Conservation (phyloP, 2,329 filamentous ascomycete genomes). For the Aspergillus pseudoglaucus region DNA sequence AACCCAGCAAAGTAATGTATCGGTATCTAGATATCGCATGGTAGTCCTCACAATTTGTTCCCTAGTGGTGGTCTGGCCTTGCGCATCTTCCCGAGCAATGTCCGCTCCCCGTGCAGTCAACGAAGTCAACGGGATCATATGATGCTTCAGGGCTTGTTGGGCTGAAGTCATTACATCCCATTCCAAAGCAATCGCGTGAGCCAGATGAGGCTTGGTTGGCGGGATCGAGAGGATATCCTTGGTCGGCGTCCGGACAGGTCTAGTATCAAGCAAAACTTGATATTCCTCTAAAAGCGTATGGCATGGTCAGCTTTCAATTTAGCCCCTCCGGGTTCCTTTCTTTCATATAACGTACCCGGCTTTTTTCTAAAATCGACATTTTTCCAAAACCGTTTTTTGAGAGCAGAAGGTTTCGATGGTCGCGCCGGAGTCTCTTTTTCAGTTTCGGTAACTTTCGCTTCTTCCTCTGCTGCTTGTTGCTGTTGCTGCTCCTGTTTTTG, state of each 20-base stretch:
- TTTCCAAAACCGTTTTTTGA: slow-evolving; percentile 80
- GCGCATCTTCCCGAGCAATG: slow-evolving; percentile 61
- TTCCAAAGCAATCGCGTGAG: slow-evolving; percentile 78
- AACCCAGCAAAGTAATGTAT: slow-evolving; percentile 88
- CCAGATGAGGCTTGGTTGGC: slow-evolving; percentile 68
- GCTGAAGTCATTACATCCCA: slow-evolving; percentile 82
- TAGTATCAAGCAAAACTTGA: slow-evolving; percentile 67
- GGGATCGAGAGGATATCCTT: slow-evolving; percentile 72
- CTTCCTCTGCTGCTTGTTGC: slow-evolving; percentile 39
- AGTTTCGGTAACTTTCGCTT: slow-evolving; percentile 30
- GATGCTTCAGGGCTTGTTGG: slow-evolving; percentile 75
- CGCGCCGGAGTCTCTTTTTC: slow-evolving; percentile 20
- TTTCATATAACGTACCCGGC: slow-evolving; percentile 45
- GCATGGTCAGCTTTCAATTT: no score
- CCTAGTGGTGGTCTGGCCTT: slow-evolving; percentile 49
- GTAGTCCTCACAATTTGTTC: slow-evolving; percentile 59
- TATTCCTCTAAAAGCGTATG: slow-evolving; percentile 38
- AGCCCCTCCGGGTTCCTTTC: no score
- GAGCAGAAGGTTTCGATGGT: slow-evolving; percentile 29
- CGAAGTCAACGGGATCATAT: slow-evolving; percentile 86
- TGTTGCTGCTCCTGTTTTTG: neutral
- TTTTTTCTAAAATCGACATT: slow-evolving; percentile 65
- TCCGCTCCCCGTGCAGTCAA: slow-evolving; percentile 78
- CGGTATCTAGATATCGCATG: slow-evolving; percentile 83
- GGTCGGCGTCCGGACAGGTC: slow-evolving; percentile 68